Conservation (phyloP, 2,329 filamentous ascomycete species). For the Pseudofabraea citricarpa region DNA sequence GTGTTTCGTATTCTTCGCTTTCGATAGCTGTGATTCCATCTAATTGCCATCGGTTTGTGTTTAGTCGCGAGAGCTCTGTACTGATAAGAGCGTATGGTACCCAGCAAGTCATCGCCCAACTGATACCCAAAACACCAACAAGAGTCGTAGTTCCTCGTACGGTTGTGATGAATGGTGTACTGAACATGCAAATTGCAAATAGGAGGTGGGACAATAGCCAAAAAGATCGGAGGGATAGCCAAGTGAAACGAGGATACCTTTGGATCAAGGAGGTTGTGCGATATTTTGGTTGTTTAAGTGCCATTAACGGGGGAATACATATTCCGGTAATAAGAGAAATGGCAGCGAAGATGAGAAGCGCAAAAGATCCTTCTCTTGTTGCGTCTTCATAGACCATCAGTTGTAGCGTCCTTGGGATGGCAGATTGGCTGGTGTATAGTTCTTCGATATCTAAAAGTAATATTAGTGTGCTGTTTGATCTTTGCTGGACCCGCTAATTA, state of each 20-base stretch:
- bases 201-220: background rate
- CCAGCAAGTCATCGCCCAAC: constrained; percentile 24
- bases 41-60: background rate
- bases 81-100: constrained; percentile 23
- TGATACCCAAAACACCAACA: constrained; percentile 12
- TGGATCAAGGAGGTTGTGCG: too few species aligned
- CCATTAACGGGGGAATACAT: too few species aligned
- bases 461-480: background rate
- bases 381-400: background rate
- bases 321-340: background rate
- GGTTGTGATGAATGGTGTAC: background rate
- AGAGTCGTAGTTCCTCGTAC: background rate
- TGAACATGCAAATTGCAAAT: background rate
- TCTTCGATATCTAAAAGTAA: background rate
- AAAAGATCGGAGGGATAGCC: too few species aligned
- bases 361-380: background rate
- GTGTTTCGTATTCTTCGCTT: background rate
- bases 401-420: too few species aligned
- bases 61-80: constrained; percentile 9
- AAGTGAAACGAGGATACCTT: too few species aligned
- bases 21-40: too few species aligned
- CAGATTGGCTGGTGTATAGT: background rate
- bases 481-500: background rate
- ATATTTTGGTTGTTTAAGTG: too few species aligned
- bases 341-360: background rate